Conservation (phyloP, 2,329 filamentous ascomycete genomes). For the Fusarium austroafricanum region DNA sequence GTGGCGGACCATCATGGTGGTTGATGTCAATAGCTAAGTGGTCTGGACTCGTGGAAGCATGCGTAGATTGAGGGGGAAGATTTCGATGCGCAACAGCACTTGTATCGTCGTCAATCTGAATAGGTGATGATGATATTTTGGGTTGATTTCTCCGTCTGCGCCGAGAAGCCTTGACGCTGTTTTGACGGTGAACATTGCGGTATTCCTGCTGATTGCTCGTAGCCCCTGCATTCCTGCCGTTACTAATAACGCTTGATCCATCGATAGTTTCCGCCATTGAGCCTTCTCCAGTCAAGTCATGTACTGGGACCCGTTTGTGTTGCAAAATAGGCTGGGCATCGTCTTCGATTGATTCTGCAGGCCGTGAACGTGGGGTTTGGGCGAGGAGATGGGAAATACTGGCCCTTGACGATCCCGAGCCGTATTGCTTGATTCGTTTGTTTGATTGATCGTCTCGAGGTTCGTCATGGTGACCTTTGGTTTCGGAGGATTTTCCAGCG, state of each 20-base stretch:
- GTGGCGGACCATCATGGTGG: slow-evolving; percentile 28
- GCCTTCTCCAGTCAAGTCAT: slow-evolving; percentile 34
- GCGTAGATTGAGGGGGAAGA: slow-evolving; percentile 19
- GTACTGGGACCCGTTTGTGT: slow-evolving; percentile 3
- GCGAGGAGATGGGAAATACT: slow-evolving; percentile 9
- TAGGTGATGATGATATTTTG: neutral
- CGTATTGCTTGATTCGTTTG: slow-evolving; percentile 42
- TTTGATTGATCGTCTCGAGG: slow-evolving; percentile 23
- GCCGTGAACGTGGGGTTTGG: neutral
- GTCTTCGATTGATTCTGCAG: slow-evolving; percentile 31
- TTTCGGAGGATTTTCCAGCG: neutral
- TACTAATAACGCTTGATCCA: slow-evolving; percentile 28
- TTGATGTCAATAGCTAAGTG: slow-evolving; percentile 17
- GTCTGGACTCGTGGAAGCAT: slow-evolving; percentile 42
- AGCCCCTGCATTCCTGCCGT: slow-evolving; percentile 23
- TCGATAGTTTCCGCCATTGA: slow-evolving; percentile 37
- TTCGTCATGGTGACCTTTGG: neutral
- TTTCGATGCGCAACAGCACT: slow-evolving; percentile 27
- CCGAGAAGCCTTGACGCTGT: slow-evolving; percentile 1
- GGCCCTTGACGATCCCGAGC: neutral
- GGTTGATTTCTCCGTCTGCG: slow-evolving; percentile 15
- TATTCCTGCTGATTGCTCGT: slow-evolving; percentile 34
- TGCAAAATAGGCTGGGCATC: neutral
- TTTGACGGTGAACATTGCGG: slow-evolving; percentile 31
- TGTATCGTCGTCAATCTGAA: slow-evolving; percentile 24